Evolutionary conservation across 2,329 filamentous ascomycete species (phyloP).

Genomic region (Botrytis paeoniae): DNA sequence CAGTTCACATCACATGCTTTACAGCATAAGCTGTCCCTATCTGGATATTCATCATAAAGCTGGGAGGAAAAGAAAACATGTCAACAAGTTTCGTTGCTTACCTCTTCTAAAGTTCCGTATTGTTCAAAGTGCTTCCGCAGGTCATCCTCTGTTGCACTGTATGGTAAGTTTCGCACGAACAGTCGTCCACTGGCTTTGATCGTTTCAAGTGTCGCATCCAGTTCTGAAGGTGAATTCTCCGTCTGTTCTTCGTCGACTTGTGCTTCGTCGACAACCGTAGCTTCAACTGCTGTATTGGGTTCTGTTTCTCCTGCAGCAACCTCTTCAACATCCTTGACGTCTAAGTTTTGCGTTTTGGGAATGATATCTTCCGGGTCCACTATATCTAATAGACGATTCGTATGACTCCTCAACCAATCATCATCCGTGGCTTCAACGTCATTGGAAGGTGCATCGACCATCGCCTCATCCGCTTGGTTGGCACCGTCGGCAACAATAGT

Average conservation of each 20-base stretch:
- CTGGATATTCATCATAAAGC: constrained; percentile 90
- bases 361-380: constrained; percentile 52
- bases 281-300: constrained; percentile 22
- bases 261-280: constrained; percentile 21
- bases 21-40: constrained; percentile 99
- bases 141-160: constrained; percentile 73
- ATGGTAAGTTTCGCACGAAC: constrained; percentile 87
- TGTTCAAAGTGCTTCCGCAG: constrained; percentile 67
- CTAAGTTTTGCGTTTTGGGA: constrained; percentile 26
- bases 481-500: constrained; percentile 28
- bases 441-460: constrained; percentile 8
- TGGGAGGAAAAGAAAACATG: constrained; percentile 24
- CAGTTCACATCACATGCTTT: constrained; percentile 86
- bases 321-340: constrained; percentile 14
- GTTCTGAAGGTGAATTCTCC: constrained; percentile 32
- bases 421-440: constrained; percentile 48
- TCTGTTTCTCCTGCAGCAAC: constrained; percentile 25
- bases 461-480: constrained; percentile 20
- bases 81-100: constrained; percentile 50
- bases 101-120: constrained; percentile 81
- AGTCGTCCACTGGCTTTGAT: constrained; percentile 73
- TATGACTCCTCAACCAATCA: constrained; percentile 89
- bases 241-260: constrained; percentile 31
- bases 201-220: constrained; percentile 48
- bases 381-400: constrained; percentile 80